Base-by-base conservation (phyloP, 2,329 filamentous ascomycete species). In the Botrytis sinoallii region DNA sequence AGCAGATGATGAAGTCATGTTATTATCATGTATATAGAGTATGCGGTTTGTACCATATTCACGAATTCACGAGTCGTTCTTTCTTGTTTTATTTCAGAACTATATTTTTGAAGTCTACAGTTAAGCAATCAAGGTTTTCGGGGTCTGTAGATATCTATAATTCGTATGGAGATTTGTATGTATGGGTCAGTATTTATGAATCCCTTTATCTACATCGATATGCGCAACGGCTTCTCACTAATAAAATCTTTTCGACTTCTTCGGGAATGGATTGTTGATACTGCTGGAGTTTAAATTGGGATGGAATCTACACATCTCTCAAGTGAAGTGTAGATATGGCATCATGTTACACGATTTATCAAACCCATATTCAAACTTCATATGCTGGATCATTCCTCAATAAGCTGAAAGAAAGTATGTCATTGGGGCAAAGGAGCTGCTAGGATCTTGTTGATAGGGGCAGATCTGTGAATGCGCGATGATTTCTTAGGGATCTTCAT, bases 21-120 rank as follows among this genome's bases (percentile, higher is more conserved):
- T 16, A 55, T 40, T 55, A 4, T 55, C 5, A 48, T 48, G 29
- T 10, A 55, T 55, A 40, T 67, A 67, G 4, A 29, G 65, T 48
- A n/a, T 29, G 46, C 6, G 29, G 42, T 5, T 8, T 38, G 46
- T 55, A 67, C 65, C 32, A 32, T 57, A 42, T n/a, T 57, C 10
- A 68, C 35, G 46, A 68, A 42, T 42, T 57, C 16, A 68, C 48
- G 65, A 68, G 25, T 68, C 10, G 12, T 57, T 57, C 35, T 67
- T 52, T 42, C 5, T 55, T 29, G 5, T 22, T 22, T 68, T 14
- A 0, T 25, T 67, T 9, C 29, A 32, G 32, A 5, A 8, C 10
- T 67, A 16, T 67, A 38, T 9, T 52, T 32, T n/a, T 55, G 25
- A n/a, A n/a, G 25, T 55, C 25, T 55, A 55, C 48, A 16, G 12